Base-by-base conservation (phyloP, 2,329 filamentous ascomycete species). In the Daldinia sp. region DNA sequence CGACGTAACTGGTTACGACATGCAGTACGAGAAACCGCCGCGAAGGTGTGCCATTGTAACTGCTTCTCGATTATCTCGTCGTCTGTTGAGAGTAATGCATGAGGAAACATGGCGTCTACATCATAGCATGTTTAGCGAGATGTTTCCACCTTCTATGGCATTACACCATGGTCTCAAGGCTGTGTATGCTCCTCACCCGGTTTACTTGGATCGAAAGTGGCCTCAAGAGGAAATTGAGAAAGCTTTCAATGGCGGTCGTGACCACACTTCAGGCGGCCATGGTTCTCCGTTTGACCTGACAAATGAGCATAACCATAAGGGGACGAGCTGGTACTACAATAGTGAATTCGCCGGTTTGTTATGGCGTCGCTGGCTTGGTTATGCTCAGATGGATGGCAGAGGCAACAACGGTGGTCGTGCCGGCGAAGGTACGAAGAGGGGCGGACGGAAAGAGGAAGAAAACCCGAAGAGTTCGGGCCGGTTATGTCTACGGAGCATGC, bases 301-400 rank as follows among this genome's bases (percentile, higher is more conserved):
- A 71, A 89, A 93, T 60, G 93, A 97, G 80, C 92, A 93, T 78
- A 94, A 94, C 79, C 93, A 95, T 82, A 88, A 88, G 74, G 92
- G 93, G 13, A 90, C 90, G 48, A 93, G 87, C 50, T 97, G 92
- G 92, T 97, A 95, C 79, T 97, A 93, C 79, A 92, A 93, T 74
- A 90, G 90, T 23, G 87, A 90, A 56, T 97, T 96, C 75, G 89
- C 92, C 0, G 87, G 90, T 4, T 87, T 91, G n/a, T 77, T 97
- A 72, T 97, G 93, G 88, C 86, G 91, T 57, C 85, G 92, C 50
- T 97, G 93, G 93, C 81, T 96, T 51, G 87, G 87, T 0, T 88
- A 86, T 71, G 80, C 85, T 15, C 85, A 88, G 75, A 79, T 81
- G 74, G 85, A 87, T 65, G 84, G 84, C 6, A 80, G 85, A 35